These are phyloP conservation scores for Periconia digitata DNA, from an alignment of 2,329 filamentous ascomycete genomes.

Conservation along the genomic window DNA sequence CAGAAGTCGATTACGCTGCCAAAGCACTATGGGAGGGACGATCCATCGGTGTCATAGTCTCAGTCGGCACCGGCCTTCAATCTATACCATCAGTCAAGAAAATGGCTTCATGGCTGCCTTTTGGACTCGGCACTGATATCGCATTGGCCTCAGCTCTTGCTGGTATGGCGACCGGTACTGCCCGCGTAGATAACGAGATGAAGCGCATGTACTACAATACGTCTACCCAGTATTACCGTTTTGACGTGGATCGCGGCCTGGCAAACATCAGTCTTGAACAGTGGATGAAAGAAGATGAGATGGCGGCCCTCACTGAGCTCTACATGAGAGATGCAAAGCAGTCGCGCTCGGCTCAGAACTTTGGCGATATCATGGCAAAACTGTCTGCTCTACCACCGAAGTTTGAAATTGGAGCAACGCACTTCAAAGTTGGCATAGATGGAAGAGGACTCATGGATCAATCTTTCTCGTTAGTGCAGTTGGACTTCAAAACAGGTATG, in stretches of 20 bases:
- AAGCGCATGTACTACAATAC: conserved; percentile 43
- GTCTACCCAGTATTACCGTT: conserved; percentile 41
- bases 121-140: conserved; percentile 43
- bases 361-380: conserved; percentile 41
- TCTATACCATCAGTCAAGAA: conserved; percentile 43
- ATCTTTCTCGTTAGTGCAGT: conserved; percentile 33
- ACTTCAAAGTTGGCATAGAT: conserved; percentile 37
- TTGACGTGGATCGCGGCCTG: conserved; percentile 44
- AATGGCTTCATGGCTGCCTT: conserved; percentile 41
- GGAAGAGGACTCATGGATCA: conserved; percentile 32
- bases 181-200: conserved; percentile 45
- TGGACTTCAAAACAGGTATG: conserved; percentile 44
- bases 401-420: conserved; percentile 36
- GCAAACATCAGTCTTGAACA: conserved; percentile 43
- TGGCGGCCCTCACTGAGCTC: conserved; percentile 42
- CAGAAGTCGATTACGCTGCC: conserved; percentile 53
- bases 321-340: conserved; percentile 43
- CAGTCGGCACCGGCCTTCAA: conserved; percentile 42
- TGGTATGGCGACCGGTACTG: conserved; percentile 42
- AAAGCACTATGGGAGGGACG: conserved; percentile 44
- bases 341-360: conserved; percentile 26
- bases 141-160: conserved; percentile 39
- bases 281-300: conserved; percentile 46
- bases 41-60: conserved; percentile 43
- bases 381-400: conserved; percentile 38